These are phyloP conservation scores for Collariella sp. DNA, from an alignment of 495 filamentous ascomycete genomes.

Conservation along the genomic window DNA sequence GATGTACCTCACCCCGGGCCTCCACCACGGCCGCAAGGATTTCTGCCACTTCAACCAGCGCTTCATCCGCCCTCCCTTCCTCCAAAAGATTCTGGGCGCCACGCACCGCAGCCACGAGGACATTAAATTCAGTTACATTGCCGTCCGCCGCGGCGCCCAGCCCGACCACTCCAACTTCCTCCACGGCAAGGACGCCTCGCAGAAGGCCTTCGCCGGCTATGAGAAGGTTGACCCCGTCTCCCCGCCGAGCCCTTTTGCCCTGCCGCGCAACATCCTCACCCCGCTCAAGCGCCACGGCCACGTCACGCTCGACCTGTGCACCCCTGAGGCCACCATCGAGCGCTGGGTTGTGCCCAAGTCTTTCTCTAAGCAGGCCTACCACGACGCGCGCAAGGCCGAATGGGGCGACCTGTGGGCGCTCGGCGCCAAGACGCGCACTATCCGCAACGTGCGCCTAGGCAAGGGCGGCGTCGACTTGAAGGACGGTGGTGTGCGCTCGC, in stretches of 20 bases:
- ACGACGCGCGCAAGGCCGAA: conserved; percentile 76
- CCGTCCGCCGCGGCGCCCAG: conserved; percentile 63
- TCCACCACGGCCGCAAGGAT: conserved; percentile 65
- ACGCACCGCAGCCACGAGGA: conserved; percentile 77
- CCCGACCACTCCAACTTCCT: not conserved
- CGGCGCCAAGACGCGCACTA: conserved; percentile 76
- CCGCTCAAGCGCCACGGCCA: conserved; percentile 84
- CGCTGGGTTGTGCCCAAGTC: conserved; percentile 85
- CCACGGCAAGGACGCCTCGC: conserved; percentile 22
- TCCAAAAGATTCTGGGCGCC: conserved; percentile 68
- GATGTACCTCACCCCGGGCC: conserved; percentile 67
- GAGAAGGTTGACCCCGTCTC: conserved; percentile 17
- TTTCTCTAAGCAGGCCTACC: conserved; percentile 71
- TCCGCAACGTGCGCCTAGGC: conserved; percentile 53
- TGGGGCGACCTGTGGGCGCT: conserved; percentile 98
- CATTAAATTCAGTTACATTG: conserved; percentile 77
- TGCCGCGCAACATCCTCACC: conserved; percentile 69
- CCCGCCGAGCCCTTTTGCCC: conserved; percentile 50
- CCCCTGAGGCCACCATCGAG: conserved; percentile 76
- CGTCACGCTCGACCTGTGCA: conserved; percentile 85
- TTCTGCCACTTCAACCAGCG: conserved; percentile 88
- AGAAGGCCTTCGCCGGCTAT: conserved; percentile 37
- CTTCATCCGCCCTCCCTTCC: conserved; percentile 71
- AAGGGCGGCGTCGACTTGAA: conserved; percentile 23
- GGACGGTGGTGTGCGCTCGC: conserved; percentile 38